Percentiles rank a stretch among this genome's conserved stretches.
phyloP scores from a whole-genome alignment of 176 grass and related monocot genomes.

The Metroxylon sagu region DNA sequence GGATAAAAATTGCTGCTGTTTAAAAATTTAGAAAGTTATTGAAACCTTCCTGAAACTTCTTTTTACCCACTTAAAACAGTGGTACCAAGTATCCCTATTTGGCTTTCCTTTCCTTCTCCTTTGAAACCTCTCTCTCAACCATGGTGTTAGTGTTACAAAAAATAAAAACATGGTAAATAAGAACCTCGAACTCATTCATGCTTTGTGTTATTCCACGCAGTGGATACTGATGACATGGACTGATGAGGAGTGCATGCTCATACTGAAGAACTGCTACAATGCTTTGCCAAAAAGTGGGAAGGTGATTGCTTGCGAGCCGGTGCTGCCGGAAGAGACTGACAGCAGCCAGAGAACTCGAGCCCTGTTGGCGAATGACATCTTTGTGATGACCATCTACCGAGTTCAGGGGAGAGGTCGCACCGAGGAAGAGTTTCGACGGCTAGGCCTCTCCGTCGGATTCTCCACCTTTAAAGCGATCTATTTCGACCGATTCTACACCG shows the following conservation, averaged over 20 bases:
- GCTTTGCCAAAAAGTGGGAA: constrained; percentile 67
- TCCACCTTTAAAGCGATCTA: constrained; percentile 45
- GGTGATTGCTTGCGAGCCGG: constrained; percentile 74
- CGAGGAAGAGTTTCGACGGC: constrained; percentile 62
- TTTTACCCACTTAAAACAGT: no score
- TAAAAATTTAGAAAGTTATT: no score
- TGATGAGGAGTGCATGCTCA: constrained; percentile 57
- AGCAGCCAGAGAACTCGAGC: constrained; percentile 55
- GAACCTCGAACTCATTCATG: no score
- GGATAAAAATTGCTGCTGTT: no score
- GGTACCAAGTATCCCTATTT: no score
- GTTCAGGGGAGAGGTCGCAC: constrained; percentile 57
- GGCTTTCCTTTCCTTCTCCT: no score
- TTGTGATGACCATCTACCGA: constrained; percentile 80
- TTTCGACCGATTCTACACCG: constrained; percentile 64
- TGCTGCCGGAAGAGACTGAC: constrained; percentile 60
- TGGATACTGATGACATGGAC: constrained; percentile 91
- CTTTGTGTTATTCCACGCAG: constrained; percentile 13
- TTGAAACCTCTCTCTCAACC: no score
- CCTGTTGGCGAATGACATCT: constrained; percentile 75
- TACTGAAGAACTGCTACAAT: constrained; percentile 56
- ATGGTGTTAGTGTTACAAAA: no score
- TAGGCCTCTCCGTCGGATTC: constrained; percentile 48
- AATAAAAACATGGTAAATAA: no score
- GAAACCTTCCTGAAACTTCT: no score